Evolutionary conservation across 306 rosid species (phyloP), one percentile per base, ranked within the genome.

Genomic region (Trifolium repens): DNA sequence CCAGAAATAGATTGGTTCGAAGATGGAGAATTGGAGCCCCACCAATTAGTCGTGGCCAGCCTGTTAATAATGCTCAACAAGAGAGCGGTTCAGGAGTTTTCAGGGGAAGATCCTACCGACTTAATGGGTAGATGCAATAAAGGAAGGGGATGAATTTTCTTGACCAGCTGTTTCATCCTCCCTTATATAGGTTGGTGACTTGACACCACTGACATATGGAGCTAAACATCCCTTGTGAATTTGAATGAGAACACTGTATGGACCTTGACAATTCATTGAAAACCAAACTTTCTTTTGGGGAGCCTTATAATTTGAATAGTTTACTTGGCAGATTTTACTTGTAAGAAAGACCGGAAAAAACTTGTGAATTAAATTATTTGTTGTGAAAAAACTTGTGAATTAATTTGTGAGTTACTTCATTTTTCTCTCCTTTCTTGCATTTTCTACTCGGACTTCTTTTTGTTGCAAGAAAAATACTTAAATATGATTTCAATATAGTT

Each of bases 71-170:
- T 37, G 80, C 86, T n/a, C 88, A 80, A 58, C 81, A 82, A 22
- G 91, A 87, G 30, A 86, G 84, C 0, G n/a, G 76, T 53, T 59
- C 96, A 0, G 93, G 96, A 46, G 82, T 8, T 78, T 96, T 96
- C 87, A 85, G 98, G 72, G 99, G 98, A 73, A 90, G 98, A 81
- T 84, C 97, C 26, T 82, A 90, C 70, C 85, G 99, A 37, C 91
- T 90, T 10, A 72, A 71, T 50, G 96, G 77, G 30, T 92, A 84
- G 78, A 74, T 55, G 54, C 46, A 42, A 6, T 27, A 37, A 50
- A 9, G 13, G 9, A 69, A 44, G 49, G 62, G 46, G 22, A 68
- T 53, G 72, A 34, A 32, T 69, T 73, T 73, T 43, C 58, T 60
- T 80, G 47, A 34, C 44, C 53, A 15, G 7, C 46, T 35, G 43